Percentiles rank a stretch among this genome's conserved stretches.
These are phyloP conservation scores for Fomes fomentarius DNA, from an alignment of 1,284 basidiomycete genomes.

Conservation along the genomic window DNA sequence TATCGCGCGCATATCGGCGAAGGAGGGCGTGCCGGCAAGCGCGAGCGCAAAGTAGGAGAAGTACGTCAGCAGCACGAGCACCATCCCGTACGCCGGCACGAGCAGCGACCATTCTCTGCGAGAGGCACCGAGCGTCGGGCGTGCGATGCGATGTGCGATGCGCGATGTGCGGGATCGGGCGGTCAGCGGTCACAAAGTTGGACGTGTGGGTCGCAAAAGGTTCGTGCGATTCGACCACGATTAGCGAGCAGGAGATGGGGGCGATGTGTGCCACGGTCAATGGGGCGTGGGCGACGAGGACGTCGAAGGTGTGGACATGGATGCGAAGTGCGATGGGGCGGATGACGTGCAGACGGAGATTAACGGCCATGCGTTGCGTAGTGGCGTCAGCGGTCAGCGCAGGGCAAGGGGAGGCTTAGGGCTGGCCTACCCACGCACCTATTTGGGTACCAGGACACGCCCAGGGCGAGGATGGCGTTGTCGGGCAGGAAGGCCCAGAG, in stretches of 20 bases:
- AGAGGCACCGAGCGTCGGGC: background rate
- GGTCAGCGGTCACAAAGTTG: too few relatives aligned
- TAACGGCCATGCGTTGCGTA: conserved; percentile 8
- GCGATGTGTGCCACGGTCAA: too few relatives aligned
- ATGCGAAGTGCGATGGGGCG: background rate
- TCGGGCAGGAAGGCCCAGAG: conserved; percentile 63
- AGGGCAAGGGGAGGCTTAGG: too few relatives aligned
- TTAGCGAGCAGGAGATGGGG: too few relatives aligned
- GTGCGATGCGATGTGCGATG: background rate
- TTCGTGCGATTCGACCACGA: too few relatives aligned
- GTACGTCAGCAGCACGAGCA: conserved; percentile 78
- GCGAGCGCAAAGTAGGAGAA: conserved; percentile 79
- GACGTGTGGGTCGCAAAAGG: too few relatives aligned
- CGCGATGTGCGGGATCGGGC: too few relatives aligned
- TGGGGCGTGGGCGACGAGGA: too few relatives aligned
- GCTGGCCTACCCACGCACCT: conserved; percentile 51
- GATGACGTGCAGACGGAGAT: conserved; percentile 22
- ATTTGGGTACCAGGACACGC: conserved; percentile 87
- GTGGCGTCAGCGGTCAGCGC: conserved; percentile 3
- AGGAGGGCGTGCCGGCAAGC: conserved; percentile 70
- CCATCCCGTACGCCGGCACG: conserved; percentile 79
- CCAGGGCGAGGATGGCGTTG: conserved; percentile 59
- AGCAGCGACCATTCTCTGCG: conserved; percentile 84
- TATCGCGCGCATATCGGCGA: conserved; percentile 66
- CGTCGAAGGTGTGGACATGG: background rate